A percentile compares a stretch with the other conserved stretches of the same genome.
Conservation (phyloP, 129 eudicot species). For the Chrysanthemum seticuspe region DNA sequence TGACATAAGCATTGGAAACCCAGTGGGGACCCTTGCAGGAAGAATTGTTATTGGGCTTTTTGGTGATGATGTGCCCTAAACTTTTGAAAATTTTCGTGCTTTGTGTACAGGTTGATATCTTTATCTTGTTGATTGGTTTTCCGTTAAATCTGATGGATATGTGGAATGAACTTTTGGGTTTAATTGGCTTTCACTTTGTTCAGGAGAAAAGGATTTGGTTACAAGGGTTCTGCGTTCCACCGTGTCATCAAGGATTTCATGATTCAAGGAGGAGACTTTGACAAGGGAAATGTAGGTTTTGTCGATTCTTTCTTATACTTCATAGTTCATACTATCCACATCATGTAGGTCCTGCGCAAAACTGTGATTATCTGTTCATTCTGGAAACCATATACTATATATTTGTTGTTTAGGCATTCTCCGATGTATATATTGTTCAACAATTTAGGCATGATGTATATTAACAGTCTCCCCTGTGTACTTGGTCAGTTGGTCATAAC, state of each 20-base stretch:
- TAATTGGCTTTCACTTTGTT: slow-evolving; percentile 9
- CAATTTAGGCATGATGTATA: too few relatives aligned
- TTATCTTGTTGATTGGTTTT: background rate
- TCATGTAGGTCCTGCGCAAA: too few relatives aligned
- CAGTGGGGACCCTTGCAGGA: slow-evolving; percentile 73
- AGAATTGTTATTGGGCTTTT: slow-evolving; percentile 85
- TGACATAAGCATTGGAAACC: slow-evolving; percentile 90
- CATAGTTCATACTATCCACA: too few relatives aligned
- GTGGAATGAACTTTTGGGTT: slow-evolving; percentile 3
- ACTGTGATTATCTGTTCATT: too few relatives aligned
- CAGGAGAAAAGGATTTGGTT: slow-evolving; percentile 97
- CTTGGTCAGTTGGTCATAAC: too few relatives aligned
- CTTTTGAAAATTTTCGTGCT: slow-evolving; percentile 93
- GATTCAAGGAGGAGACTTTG: too few relatives aligned
- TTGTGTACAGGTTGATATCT: slow-evolving; percentile 69
- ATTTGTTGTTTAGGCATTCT: too few relatives aligned
- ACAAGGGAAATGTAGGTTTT: too few relatives aligned
- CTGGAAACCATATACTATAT: too few relatives aligned
- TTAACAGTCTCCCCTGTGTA: too few relatives aligned
- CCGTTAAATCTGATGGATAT: background rate
- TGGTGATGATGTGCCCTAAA: slow-evolving; percentile 93
- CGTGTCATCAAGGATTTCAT: slow-evolving; percentile 97
- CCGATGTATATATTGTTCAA: too few relatives aligned
- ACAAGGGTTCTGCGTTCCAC: slow-evolving; percentile 84
- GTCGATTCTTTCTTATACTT: too few relatives aligned